Conservation (phyloP, 2,329 filamentous ascomycete species). For the Nemania sp. region DNA sequence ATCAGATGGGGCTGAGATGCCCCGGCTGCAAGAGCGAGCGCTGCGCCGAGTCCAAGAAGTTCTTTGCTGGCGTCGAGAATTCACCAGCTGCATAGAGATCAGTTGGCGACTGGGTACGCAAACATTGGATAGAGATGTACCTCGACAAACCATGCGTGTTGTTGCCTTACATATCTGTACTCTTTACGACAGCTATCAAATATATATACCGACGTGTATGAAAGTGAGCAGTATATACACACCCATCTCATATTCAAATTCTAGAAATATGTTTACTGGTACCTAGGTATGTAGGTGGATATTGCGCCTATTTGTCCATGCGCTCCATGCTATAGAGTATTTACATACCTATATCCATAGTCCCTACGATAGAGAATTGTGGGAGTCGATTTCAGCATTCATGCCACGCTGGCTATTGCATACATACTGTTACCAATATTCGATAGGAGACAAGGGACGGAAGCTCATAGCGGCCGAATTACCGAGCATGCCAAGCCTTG, state of each 20-base stretch:
- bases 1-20: constrained; percentile 88
- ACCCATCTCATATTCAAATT: too few species aligned
- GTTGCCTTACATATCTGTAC: background rate
- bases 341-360: too few species aligned
- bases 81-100: constrained; percentile 32
- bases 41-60: constrained; percentile 77
- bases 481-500: constrained; percentile 11
- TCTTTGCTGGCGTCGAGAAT: constrained; percentile 53
- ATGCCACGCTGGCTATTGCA: too few species aligned
- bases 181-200: background rate
- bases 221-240: background rate
- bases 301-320: too few species aligned
- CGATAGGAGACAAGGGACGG: constrained; percentile 4
- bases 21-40: constrained; percentile 90
- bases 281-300: too few species aligned
- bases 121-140: background rate
- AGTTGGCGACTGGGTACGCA: background rate
- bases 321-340: too few species aligned
- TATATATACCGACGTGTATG: background rate
- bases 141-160: background rate
- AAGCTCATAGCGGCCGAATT: background rate
- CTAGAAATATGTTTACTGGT: too few species aligned
- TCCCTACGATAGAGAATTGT: too few species aligned
- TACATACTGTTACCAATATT: too few species aligned
- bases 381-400: too few species aligned